phyloP scores from a whole-genome alignment of 2,329 filamentous ascomycete species.

The Phialophora macrospora region DNA sequence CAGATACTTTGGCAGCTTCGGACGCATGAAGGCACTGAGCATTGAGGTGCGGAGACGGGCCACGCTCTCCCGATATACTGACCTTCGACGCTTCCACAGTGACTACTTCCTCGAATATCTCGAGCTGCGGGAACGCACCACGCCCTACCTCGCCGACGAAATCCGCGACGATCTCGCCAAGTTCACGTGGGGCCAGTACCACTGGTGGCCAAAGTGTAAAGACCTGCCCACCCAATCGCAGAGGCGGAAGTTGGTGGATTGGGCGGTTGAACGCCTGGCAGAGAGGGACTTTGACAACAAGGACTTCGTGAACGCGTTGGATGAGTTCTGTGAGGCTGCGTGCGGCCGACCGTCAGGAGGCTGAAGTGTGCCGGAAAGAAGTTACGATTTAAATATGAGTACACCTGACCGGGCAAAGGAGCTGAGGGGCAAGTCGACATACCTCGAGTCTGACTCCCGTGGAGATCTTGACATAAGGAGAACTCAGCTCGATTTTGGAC shows the following conservation, averaged over 20 bases:
- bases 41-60: neutral
- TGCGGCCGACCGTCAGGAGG: neutral
- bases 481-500: neutral
- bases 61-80: neutral
- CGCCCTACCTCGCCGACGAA: neutral
- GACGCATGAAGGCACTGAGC: slow-evolving; percentile 2
- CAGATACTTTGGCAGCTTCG: neutral
- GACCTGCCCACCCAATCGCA: neutral
- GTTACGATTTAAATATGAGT: neutral
- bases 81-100: neutral
- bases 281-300: neutral
- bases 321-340: neutral
- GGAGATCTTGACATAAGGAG: neutral
- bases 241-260: neutral
- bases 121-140: neutral
- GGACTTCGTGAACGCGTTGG: neutral
- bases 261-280: neutral
- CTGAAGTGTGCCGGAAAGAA: neutral
- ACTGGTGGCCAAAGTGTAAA: slow-evolving; percentile 9
- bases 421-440: neutral
- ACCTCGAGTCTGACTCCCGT: neutral
- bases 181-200: neutral
- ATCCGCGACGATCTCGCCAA: neutral
- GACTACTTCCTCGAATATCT: slow-evolving; percentile 3
- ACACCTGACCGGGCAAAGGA: neutral